A percentile compares a stretch with the other conserved stretches of the same genome.
These are phyloP conservation scores for Beauveria sp. DNA, from an alignment of 2,329 filamentous ascomycete species.

Conservation along the genomic window DNA sequence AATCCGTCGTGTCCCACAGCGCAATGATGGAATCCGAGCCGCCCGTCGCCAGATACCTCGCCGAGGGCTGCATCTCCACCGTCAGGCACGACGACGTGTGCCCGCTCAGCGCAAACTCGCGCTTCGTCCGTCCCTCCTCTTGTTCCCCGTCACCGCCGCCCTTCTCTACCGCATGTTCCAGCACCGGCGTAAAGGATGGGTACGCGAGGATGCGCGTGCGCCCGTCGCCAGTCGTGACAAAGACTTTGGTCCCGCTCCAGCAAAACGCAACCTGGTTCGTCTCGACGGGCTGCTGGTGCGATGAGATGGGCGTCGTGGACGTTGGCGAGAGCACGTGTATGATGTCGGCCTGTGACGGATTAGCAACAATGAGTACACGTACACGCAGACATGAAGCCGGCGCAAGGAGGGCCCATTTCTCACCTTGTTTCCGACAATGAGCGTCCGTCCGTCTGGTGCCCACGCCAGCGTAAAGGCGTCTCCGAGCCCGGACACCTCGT, in stretches of 20 bases:
- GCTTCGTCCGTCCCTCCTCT: constrained; percentile 13
- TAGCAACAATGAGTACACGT: background rate
- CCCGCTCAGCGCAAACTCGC: constrained; percentile 57
- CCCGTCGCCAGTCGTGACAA: constrained; percentile 65
- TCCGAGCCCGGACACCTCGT: constrained; percentile 59
- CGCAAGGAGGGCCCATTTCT: constrained; percentile 14
- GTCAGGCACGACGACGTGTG: constrained; percentile 68
- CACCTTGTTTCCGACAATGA: constrained; percentile 69
- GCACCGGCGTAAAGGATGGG: constrained; percentile 51
- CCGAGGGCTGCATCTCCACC: constrained; percentile 62
- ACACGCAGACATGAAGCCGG: background rate
- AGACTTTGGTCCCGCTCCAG: constrained; percentile 63
- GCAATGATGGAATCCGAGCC: constrained; percentile 69
- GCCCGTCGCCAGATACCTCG: constrained; percentile 64
- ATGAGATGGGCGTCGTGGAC: constrained; percentile 46
- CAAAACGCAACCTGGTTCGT: constrained; percentile 70
- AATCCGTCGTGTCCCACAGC: constrained; percentile 71
- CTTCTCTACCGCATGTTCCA: constrained; percentile 32
- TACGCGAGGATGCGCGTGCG: constrained; percentile 62
- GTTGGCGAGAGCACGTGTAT: constrained; percentile 56
- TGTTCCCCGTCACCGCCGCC: constrained; percentile 17
- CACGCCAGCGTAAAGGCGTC: constrained; percentile 66
- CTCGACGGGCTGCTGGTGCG: constrained; percentile 54
- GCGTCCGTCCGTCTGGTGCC: constrained; percentile 61
- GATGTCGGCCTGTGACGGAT: constrained; percentile 44